Percentiles rank a stretch among this genome's conserved stretches.
Conservation (phyloP, 495 filamentous ascomycete genomes). For the Amniculicola lignicola region DNA sequence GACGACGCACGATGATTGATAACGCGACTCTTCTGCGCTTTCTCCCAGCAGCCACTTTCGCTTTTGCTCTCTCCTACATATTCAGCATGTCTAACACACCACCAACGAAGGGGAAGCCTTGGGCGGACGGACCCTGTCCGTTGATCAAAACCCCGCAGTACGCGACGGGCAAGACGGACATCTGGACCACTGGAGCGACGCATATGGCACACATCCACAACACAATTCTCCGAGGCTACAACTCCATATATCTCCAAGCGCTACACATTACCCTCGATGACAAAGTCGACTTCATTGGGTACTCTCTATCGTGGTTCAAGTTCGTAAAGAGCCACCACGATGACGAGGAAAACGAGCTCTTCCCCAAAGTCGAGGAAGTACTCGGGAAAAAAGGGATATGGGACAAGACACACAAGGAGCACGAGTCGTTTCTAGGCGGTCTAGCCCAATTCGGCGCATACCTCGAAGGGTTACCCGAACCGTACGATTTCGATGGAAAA, state of each 20-base stretch:
- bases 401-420: constrained; percentile 47
- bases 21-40: no score
- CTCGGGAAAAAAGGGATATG: constrained; percentile 48
- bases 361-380: constrained; percentile 52
- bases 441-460: constrained; percentile 50
- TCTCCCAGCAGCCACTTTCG: no score
- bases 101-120: constrained; percentile 17
- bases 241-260: constrained; percentile 54
- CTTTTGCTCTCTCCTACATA: no score
- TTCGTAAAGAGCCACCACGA: constrained; percentile 56
- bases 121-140: constrained; percentile 28
- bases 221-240: constrained; percentile 57
- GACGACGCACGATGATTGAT: no score
- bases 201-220: constrained; percentile 62
- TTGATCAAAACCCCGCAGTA: constrained; percentile 23
- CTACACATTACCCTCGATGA: constrained; percentile 37
- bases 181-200: constrained; percentile 43
- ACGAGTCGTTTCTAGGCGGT: constrained; percentile 52
- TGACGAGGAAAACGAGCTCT: constrained; percentile 52
- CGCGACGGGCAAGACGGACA: constrained; percentile 30
- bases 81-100: no score
- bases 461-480: constrained; percentile 38
- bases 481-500: constrained; percentile 43
- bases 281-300: constrained; percentile 50
- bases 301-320: constrained; percentile 50